Evolutionary conservation across 140 eudicot species (phyloP), one percentile per base, ranked within the genome.

Genomic region (Cichorium intybus): DNA sequence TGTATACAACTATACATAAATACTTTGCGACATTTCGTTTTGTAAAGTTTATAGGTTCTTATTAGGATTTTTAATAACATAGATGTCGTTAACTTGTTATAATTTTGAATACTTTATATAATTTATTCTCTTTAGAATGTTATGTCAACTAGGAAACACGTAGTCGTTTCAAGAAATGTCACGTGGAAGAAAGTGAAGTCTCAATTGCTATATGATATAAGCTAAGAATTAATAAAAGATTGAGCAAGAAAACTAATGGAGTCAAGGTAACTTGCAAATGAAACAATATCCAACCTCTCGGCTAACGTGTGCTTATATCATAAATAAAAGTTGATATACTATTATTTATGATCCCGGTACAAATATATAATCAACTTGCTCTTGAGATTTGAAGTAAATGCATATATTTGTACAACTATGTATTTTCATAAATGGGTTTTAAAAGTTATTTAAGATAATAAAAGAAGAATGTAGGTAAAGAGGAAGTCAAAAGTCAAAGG

Each of bases 401-500:
- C 4, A 31, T 31, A 6, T 2, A 5, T 31, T 2, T 7, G 5
- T 31, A 6, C 0, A 11, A n/a, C n/a, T 37, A 37, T 15, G 48
- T 41, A 4, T 14, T 14, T 41, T 41, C 2, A 41, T 41, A 4
- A 41, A 12, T 15, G 7, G 4, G 48, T 41, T 3, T 15, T 14
- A 41, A 0, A 11, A 41, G 0, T 41, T 10, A 12, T 41, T 48
- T 0, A 17, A 48, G 6, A 48, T 17, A 48, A 48, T 48, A 17
- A 14, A 45, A 18, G 45, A 60, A 49, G 20, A 52, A 37, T 52
- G 45, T 56, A 64, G 67, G 48, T 46, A 57, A 34, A 4, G 10
- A 0, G 53, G 28, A 9, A 55, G 55, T 27, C 39, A 54, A 67
- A 68, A 17, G 56, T 41, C 62, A 66, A 66, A 20, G 16, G 28